Percentiles rank a stretch among this genome's conserved stretches.
These are phyloP conservation scores for Helicostylum pulchrum DNA, from an alignment of 192 early-diverging fungal genomes.

Conservation along the genomic window DNA sequence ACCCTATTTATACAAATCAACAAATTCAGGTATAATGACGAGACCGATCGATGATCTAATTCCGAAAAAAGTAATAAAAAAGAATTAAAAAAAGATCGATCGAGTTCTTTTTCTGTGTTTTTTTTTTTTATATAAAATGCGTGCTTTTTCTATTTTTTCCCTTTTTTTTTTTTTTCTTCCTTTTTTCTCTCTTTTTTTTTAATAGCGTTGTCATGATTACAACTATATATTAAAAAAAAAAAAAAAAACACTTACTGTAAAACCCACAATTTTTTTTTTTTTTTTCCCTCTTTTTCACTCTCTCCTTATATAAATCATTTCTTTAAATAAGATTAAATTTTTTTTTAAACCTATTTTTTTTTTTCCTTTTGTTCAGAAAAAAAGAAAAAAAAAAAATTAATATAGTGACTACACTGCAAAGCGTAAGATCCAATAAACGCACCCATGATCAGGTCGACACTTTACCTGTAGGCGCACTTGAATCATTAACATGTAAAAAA, in stretches of 20 bases:
- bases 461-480: neutral
- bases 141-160: neutral
- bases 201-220: neutral
- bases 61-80: neutral
- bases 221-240: neutral
- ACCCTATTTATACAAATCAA: slow-evolving; percentile 34
- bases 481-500: neutral
- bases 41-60: slow-evolving; percentile 1
- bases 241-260: neutral
- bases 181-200: slow-evolving; percentile 6
- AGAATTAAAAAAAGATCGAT: slow-evolving; percentile 20
- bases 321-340: neutral
- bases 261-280: neutral
- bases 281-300: slow-evolving; percentile 6
- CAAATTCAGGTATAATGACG: slow-evolving; percentile 18
- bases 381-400: neutral
- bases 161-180: neutral
- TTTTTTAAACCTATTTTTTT: neutral
- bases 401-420: slow-evolving; percentile 1
- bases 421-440: slow-evolving; percentile 10
- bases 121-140: slow-evolving; percentile 7
- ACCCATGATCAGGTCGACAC: neutral
- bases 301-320: slow-evolving; percentile 11
- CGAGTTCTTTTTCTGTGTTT: neutral
- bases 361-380: neutral